Evolutionary conservation across 2,329 filamentous ascomycete species (phyloP), one percentile per base, ranked within the genome.

Genomic region (Fusarium pseudocircinatum): DNA sequence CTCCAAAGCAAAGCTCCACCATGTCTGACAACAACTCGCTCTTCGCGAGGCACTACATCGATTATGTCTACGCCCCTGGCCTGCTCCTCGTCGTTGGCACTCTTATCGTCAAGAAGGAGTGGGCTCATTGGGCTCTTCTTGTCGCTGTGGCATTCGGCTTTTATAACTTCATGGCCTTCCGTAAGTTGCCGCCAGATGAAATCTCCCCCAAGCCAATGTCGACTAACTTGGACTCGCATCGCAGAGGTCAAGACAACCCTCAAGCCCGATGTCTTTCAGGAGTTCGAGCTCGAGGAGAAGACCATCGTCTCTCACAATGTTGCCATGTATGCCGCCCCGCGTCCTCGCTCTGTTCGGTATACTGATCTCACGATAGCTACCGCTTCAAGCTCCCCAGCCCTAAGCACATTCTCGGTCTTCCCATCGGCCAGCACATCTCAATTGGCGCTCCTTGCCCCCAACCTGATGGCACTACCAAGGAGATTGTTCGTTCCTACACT

Each of bases 351-450:
- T 30, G 37, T 36, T 40, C 49, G 28, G 22, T n/a, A 53, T 69
- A 60, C 66, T 69, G 37, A 69, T 30, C 36, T 54, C 52, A 47
- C 20, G 22, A 60, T 69, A 94, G 92, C 86, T 99, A 98, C 88
- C 95, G 96, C 80, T 98, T 98, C 86, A 88, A 89, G 74, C 93
- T 99, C 44, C 95, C 95, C 64, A 88, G 88, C 58, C 85, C 91
- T 44, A 92, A 87, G 78, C 90, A 93, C 76, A 94, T 98, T 82
- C 94, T 98, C 79, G 96, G 96, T 80, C 93, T 98, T 47, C 96
- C 96, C 76, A 98, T 98, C 86, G 96, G 96, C 81, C 96, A 99
- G 87, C 96, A 99, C 87, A 98, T 99, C 85, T 98, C 96, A 72
- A 94, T 99, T 81, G 94, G 93, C 76, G 96, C 95, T 63, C 90